Evolutionary conservation across 805 yeast species (phyloP), one percentile per base, ranked within the genome.

Genomic region (Yamadazyma kitorensis): DNA sequence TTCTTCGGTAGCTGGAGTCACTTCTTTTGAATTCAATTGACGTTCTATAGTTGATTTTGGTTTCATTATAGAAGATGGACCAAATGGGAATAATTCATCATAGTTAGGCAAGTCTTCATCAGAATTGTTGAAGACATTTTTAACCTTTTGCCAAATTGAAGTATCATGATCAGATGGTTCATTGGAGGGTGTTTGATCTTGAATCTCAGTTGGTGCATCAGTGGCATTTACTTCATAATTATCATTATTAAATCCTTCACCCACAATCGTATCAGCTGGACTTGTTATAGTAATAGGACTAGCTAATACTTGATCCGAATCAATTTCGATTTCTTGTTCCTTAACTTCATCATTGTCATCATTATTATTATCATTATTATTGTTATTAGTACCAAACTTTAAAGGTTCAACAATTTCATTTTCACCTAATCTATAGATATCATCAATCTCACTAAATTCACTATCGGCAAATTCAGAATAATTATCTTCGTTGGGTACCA

Each of bases 41-140:
- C 57, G 48, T 45, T 64, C 70, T 18, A 55, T 43, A 10, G 46
- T 35, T 5, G 66, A 40, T 48, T 65, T 65, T 14, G 70, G 70
- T 33, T 55, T 59, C 14, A 53, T 28, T n/a, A 39, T 28, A 18
- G 36, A 40, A 5, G 55, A 44, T 16, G 53, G 55, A 7, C 72
- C 72, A 34, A 64, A 60, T 21, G 93, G 94, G 66, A 77, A 84
- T 25, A 84, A 66, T 40, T 84, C 94, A 47, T 83, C 86, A 51
- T 84, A 84, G 13, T 76, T 70, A 3, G 94, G 94, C 44, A 84
- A 68, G 5, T 50, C 53, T 9, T 54, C 57, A 25, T 54, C 62
- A 11, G 40, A 37, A 20, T 57, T 55, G 30, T 59, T 54, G 43
- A 68, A 68, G 4, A 64, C 72, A 28, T 63, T 61, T 46, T 65